Evolutionary conservation across 805 yeast species (phyloP), one percentile per base, ranked within the genome.

Genomic region (Yamadazyma philogaea): DNA sequence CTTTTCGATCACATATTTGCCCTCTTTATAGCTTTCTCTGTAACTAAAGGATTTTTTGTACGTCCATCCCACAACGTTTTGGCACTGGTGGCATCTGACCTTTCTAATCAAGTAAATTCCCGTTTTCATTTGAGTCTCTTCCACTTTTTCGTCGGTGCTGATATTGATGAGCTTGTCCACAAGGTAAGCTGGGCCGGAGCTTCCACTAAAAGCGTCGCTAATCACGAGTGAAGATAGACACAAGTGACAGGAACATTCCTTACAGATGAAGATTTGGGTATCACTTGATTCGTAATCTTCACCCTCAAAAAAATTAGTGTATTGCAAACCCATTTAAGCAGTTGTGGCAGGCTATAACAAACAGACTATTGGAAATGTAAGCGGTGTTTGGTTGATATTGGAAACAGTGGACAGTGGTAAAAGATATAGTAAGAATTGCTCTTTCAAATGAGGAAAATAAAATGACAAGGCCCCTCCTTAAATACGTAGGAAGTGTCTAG

Each of bases 1-100:
- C 30, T 59, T 55, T 52, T 70, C 75, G 50, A 70, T 67, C 36
- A 70, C 75, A 49, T 55, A 70, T 52, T 70, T 70, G 34, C 74
- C 72, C 52, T 70, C 75, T 45, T 70, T 70, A 48, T 70, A 70
- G 16, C 56, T 50, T 47, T 70, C 72, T 31, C 59, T 50, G 42
- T 57, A 59, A 38, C 56, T 54, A 46, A 49, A 68, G 10, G 72
- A 54, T 44, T 69, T 70, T 47, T 60, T 60, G 48, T 70, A 70
- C 42, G 52, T 60, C 75, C 75, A 70, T 11, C 75, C 75, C 33
- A 70, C 49, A 15, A 45, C 48, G 8, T 50, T 53, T 37, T 47
- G 40, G 46, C 75, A 70, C 48, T 70, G 75, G 46, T 60, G 68
- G 48, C 75, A 70, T 32, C 47, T 54, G 31, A 69, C 62, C 42